Conservation (phyloP, 345 rosid genomes). For the Rhodamnia argentea region DNA sequence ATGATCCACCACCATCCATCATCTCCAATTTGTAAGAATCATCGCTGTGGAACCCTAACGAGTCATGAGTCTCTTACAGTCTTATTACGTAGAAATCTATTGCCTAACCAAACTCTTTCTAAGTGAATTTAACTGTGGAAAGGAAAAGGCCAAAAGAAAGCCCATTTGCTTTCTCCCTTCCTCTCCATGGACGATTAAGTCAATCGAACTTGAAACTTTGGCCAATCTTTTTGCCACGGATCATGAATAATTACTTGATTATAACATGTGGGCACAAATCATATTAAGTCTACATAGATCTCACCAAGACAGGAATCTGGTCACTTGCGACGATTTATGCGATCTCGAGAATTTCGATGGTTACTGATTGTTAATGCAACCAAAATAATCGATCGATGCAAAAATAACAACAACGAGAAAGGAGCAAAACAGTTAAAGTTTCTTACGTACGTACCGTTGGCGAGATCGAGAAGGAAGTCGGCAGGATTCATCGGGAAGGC, state of each 20-base stretch:
- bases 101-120: background rate
- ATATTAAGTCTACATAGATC: background rate
- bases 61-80: background rate
- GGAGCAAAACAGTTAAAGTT: background rate
- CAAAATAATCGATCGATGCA: background rate
- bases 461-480: constrained; percentile 94
- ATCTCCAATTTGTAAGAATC: background rate
- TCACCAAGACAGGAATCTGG: background rate
- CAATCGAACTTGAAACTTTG: background rate
- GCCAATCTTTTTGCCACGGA: background rate
- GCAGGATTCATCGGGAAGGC: constrained; percentile 97
- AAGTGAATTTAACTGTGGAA: background rate
- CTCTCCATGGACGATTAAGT: too few species aligned
- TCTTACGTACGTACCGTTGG: constrained; percentile 62
- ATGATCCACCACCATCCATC: background rate
- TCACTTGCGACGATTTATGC: background rate
- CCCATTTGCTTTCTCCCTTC: too few species aligned
- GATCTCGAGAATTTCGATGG: background rate
- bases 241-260: background rate
- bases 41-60: background rate
- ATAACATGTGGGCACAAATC: background rate
- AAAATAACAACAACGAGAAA: background rate
- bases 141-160: background rate
- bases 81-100: background rate
- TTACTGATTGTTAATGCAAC: background rate